These are phyloP conservation scores for Candida pini DNA, from an alignment of 805 yeast genomes.

Conservation along the genomic window DNA sequence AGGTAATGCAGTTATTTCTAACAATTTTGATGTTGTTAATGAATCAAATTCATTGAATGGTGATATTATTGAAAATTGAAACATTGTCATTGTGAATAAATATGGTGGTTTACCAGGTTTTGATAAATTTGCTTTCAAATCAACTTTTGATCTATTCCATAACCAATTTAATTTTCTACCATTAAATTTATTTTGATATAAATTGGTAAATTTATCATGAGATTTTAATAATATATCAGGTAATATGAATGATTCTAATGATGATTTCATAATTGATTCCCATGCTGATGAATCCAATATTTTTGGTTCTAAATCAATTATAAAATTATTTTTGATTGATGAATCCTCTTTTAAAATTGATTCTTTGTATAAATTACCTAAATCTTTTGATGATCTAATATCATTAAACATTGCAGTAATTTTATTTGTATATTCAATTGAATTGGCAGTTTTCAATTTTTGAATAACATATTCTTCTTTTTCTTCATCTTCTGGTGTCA, in stretches of 20 bases:
- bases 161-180: slow-evolving; percentile 94
- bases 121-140: slow-evolving; percentile 78
- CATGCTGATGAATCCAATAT: slow-evolving; percentile 29
- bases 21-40: slow-evolving; percentile 54
- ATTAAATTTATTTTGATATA: slow-evolving; percentile 69
- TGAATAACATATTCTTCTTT: slow-evolving; percentile 82
- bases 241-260: slow-evolving; percentile 44
- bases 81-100: slow-evolving; percentile 72
- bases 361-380: slow-evolving; percentile 40
- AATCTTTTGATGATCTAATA: slow-evolving; percentile 75
- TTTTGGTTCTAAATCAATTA: slow-evolving; percentile 28
- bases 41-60: slow-evolving; percentile 72
- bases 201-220: slow-evolving; percentile 57
- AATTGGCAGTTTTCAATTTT: slow-evolving; percentile 81
- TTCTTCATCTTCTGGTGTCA: slow-evolving; percentile 79
- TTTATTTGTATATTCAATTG: slow-evolving; percentile 87
- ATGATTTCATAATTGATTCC: slow-evolving; percentile 25
- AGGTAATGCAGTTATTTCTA: slow-evolving; percentile 63
- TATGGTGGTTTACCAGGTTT: slow-evolving; percentile 79
- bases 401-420: slow-evolving; percentile 96
- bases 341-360: slow-evolving; percentile 10
- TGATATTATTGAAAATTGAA: slow-evolving; percentile 79
- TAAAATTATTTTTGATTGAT: slow-evolving; percentile 17
- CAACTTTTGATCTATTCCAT: slow-evolving; percentile 93
- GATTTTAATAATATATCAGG: slow-evolving; percentile 66